Evolutionary conservation across 345 rosid genomes (phyloP).

Genomic region (Murraya koenigii): DNA sequence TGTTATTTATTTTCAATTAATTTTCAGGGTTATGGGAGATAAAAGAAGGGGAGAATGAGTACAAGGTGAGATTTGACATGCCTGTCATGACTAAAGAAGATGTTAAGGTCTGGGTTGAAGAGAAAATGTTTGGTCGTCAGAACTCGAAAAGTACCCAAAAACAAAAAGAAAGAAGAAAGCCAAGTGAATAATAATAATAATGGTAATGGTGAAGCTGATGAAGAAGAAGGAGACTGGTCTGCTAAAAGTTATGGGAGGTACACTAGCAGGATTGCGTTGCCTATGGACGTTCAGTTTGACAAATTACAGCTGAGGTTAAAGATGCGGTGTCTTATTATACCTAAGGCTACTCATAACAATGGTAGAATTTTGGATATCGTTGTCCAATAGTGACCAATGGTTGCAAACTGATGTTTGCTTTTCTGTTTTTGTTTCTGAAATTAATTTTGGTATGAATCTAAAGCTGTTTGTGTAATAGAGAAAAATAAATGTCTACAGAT

Average conservation of each 20-base stretch:
- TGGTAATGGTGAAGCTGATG: neutral
- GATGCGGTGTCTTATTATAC: slow-evolving; percentile 67
- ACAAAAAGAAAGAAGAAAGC: slow-evolving; percentile 15
- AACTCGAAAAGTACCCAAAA: slow-evolving; percentile 43
- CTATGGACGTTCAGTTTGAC: slow-evolving; percentile 56
- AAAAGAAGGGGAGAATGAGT: slow-evolving; percentile 48
- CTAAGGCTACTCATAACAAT: slow-evolving; percentile 30
- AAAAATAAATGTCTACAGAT: too few relatives aligned
- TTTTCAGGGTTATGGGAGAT: slow-evolving; percentile 49
- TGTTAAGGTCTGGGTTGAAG: slow-evolving; percentile 65
- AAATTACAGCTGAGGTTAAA: slow-evolving; percentile 60
- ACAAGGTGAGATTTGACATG: slow-evolving; percentile 71
- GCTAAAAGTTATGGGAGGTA: slow-evolving; percentile 58
- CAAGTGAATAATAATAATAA: neutral
- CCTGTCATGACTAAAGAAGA: slow-evolving; percentile 70
- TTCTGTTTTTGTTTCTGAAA: neutral
- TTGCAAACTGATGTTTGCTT: too few relatives aligned
- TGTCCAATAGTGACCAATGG: slow-evolving; percentile 15
- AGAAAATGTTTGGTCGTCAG: slow-evolving; percentile 56
- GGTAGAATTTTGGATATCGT: slow-evolving; percentile 33
- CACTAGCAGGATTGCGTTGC: slow-evolving; percentile 55
- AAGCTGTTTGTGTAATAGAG: too few relatives aligned
- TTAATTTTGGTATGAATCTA: neutral
- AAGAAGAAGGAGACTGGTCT: slow-evolving; percentile 45
- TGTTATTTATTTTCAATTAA: neutral